Evolutionary conservation across 768 basidiomycete species (phyloP).

Genomic region (Xerocomus brunneocitrinus): DNA sequence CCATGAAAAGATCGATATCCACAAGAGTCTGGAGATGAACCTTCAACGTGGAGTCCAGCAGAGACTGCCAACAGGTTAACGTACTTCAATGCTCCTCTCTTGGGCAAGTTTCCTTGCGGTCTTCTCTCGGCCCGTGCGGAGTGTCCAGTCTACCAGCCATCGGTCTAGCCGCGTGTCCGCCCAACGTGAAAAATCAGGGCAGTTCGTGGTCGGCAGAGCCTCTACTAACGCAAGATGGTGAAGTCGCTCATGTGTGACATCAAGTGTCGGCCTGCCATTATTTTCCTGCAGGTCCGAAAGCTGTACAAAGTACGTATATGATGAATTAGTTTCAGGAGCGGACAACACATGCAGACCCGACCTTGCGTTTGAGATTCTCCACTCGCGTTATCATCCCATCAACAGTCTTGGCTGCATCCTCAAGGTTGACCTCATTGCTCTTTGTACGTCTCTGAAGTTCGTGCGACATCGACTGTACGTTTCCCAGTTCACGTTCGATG

Average conservation of each 20-base stretch:
- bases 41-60: conserved; percentile 16
- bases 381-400: conserved; percentile 75
- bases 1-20: conserved; percentile 87
- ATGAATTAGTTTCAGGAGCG: conserved; percentile 10
- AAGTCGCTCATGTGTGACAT: conserved; percentile 70
- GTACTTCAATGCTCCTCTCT: conserved; percentile 75
- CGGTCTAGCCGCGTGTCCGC: conserved; percentile 76
- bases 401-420: conserved; percentile 55
- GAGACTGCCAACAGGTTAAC: conserved; percentile 25
- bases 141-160: conserved; percentile 91
- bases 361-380: conserved; percentile 86
- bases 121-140: conserved; percentile 72
- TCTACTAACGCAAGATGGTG: conserved; percentile 68
- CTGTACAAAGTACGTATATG: conserved; percentile 27
- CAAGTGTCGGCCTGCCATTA: conserved; percentile 53
- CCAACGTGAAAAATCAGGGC: conserved; percentile 68
- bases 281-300: conserved; percentile 47
- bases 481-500: conserved; percentile 73
- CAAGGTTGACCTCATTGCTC: conserved; percentile 36
- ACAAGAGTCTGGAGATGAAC: conserved; percentile 60
- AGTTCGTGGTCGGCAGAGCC: conserved; percentile 44
- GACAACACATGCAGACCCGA: conserved; percentile 30
- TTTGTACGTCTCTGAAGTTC: conserved; percentile 54
- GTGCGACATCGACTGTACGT: conserved; percentile 49
- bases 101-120: conserved; percentile 75